These are phyloP conservation scores for Ceratocystis albifundus DNA, from an alignment of 2,329 filamentous ascomycete species.

Conservation along the genomic window DNA sequence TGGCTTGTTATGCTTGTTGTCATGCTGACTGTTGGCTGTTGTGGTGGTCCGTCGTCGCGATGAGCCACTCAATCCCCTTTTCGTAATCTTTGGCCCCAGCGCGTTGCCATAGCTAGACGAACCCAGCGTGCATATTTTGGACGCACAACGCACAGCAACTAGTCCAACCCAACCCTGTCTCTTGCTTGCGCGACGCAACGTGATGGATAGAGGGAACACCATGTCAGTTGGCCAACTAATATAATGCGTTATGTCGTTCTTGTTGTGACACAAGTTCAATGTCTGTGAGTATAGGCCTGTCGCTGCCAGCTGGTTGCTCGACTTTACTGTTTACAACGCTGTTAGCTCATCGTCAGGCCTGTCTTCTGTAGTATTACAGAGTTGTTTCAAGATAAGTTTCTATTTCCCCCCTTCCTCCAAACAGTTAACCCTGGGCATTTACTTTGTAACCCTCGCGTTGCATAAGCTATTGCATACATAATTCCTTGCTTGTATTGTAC, in stretches of 20 bases:
- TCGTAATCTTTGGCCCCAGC: constrained; percentile 3
- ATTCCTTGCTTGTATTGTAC: too few species aligned
- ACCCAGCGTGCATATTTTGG: constrained; percentile 12
- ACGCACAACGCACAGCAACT: neutral
- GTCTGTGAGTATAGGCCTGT: neutral
- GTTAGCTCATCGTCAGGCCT: too few species aligned
- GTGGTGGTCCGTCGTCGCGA: neutral
- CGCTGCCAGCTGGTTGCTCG: neutral
- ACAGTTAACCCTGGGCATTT: too few species aligned
- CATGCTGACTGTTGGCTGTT: neutral
- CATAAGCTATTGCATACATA: too few species aligned
- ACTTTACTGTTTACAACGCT: too few species aligned
- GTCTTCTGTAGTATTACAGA: too few species aligned
- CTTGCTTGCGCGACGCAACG: neutral
- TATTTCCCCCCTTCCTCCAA: too few species aligned
- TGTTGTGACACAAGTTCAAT: neutral
- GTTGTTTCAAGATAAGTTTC: too few species aligned
- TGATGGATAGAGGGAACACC: neutral
- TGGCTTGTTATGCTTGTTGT: neutral
- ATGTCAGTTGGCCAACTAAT: neutral
- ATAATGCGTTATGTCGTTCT: neutral
- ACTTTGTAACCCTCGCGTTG: too few species aligned
- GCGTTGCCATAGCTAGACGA: constrained; percentile 15
- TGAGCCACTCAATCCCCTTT: neutral
- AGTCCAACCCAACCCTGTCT: constrained; percentile 1